Evolutionary conservation across 2,329 filamentous ascomycete genomes (phyloP).

Genomic region (Aspergillus awamori): DNA sequence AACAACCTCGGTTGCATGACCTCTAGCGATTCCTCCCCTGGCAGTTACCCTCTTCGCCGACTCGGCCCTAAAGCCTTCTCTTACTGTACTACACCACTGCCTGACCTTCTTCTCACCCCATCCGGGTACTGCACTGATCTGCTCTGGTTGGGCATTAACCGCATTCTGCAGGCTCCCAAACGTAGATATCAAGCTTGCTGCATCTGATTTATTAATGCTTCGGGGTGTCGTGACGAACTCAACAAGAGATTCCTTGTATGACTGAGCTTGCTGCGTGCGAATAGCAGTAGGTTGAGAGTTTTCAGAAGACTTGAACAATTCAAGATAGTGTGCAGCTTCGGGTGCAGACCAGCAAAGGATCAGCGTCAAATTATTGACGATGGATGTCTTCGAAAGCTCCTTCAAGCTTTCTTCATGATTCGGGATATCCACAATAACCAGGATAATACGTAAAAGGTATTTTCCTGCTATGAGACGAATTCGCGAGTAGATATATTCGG

Average conservation of each 20-base stretch:
- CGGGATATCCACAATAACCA: conserved; percentile 91
- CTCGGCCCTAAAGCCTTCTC: conserved; percentile 80
- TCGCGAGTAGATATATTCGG: conserved; percentile 95
- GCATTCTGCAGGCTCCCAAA: conserved; percentile 89
- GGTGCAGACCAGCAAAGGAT: conserved; percentile 93
- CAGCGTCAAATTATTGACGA: conserved; percentile 90
- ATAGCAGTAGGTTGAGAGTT: conserved; percentile 81
- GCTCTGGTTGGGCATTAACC: conserved; percentile 83
- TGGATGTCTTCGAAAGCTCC: conserved; percentile 86
- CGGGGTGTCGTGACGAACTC: conserved; percentile 91
- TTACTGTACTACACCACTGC: conserved; percentile 77
- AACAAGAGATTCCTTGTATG: conserved; percentile 82
- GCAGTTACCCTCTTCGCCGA: conserved; percentile 65
- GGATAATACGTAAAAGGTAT: conserved; percentile 81
- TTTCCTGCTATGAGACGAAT: conserved; percentile 82
- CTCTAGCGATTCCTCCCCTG: conserved; percentile 26
- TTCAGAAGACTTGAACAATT: conserved; percentile 93
- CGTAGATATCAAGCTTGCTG: conserved; percentile 82
- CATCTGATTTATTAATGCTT: conserved; percentile 92
- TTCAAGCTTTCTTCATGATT: conserved; percentile 90
- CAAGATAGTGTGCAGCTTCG: conserved; percentile 90
- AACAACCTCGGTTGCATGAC: conserved; percentile 30
- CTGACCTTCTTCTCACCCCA: conserved; percentile 97
- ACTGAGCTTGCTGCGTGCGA: conserved; percentile 78
- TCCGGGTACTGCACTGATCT: conserved; percentile 79